Evolutionary conservation across 1,139 yeast species (phyloP), one percentile per base, ranked within the genome.

Genomic region (Pichia sorboxylosa): DNA sequence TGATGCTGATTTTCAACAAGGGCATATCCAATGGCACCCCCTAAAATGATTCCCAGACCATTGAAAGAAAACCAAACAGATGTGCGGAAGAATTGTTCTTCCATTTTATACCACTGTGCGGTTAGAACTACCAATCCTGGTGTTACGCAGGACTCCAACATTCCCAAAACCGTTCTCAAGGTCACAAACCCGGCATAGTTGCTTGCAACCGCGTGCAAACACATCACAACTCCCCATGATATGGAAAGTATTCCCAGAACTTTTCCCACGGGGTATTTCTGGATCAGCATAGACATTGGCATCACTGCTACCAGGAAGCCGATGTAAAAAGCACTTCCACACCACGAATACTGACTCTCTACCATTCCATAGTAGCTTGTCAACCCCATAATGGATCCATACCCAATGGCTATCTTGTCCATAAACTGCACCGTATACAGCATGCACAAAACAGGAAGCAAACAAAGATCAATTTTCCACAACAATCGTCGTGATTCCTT

Each of bases 361-460:
- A 44, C 48, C 78, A 73, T 69, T 6, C 62, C 42, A 36, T 69
- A 54, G 36, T 63, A 71, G 4, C 47, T 49, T 40, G 66, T 53
- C 18, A 49, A 39, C 1, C 78, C 78, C 61, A 75, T 61, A 33
- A 77, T 64, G 1, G 82, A 64, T 5, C 82, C 81, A 38, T 65
- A 67, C 13, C 75, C 59, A 24, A 64, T 70, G 6, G 81, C 57
- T 13, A 64, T 54, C 47, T 78, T 78, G 51, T 77, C 85, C 74
- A 77, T 71, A 38, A 67, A 73, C 51, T 77, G 84, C 28, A 66
- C 57, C 13, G 73, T 64, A 48, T 73, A 73, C 14, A 74, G 50
- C 13, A 68, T 38, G 45, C 75, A 65, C 61, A 76, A 59, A 24
- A 75, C 38, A 0, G 83, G 78, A 42, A 73, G 54, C 40, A 77